Conservation (phyloP, 164 flowering plant species). For the Saururus chinensis region DNA sequence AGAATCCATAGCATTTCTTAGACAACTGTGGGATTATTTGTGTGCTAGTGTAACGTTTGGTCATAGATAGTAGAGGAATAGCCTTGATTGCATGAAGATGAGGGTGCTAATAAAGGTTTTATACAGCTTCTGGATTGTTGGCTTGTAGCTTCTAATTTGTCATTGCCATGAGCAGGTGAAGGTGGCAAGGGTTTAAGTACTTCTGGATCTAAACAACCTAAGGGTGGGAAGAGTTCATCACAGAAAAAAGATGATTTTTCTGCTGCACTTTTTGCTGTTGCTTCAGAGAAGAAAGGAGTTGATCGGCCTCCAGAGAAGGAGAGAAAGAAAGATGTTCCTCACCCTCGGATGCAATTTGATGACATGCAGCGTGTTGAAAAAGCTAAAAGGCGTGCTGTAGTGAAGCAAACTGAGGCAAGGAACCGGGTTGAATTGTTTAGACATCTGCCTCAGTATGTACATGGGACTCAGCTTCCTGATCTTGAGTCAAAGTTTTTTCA, state of each 20-base stretch:
- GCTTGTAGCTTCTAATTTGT: neutral
- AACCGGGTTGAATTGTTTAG: slow-evolving; percentile 80
- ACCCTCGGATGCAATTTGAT: slow-evolving; percentile 76
- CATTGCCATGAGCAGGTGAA: neutral
- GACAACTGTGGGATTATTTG: no score
- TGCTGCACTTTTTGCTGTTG: slow-evolving; percentile 29
- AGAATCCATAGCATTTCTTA: no score
- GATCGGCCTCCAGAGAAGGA: slow-evolving; percentile 74
- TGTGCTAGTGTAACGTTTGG: no score
- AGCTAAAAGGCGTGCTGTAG: slow-evolving; percentile 79
- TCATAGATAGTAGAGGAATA: no score
- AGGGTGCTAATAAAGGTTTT: neutral
- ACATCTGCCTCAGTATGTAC: slow-evolving; percentile 89
- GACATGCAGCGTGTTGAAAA: slow-evolving; percentile 74
- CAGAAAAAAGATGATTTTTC: slow-evolving; percentile 40
- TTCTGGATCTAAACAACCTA: slow-evolving; percentile 37
- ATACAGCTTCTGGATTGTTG: neutral
- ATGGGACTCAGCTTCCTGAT: slow-evolving; percentile 84
- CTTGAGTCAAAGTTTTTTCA: slow-evolving; percentile 80
- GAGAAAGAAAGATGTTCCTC: slow-evolving; percentile 77
- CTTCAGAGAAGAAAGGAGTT: slow-evolving; percentile 50
- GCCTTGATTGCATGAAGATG: neutral
- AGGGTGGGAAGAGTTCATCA: slow-evolving; percentile 34
- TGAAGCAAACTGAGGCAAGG: slow-evolving; percentile 76
- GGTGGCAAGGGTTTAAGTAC: slow-evolving; percentile 30